These are phyloP conservation scores for Phalaenopsis hybrid DNA, from an alignment of 116 monocot genomes.

Conservation along the genomic window DNA sequence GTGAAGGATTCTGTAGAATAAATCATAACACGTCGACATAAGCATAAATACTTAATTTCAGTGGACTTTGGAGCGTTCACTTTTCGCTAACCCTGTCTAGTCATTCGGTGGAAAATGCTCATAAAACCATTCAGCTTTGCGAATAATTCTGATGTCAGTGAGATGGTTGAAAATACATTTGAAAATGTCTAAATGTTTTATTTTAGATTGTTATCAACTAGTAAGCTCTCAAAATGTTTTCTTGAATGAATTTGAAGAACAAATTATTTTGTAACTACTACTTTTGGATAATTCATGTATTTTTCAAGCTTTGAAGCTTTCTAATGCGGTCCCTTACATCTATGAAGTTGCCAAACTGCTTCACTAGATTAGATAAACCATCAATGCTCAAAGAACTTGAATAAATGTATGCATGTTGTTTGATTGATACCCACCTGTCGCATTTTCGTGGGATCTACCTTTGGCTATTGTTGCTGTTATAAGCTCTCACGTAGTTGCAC, in stretches of 20 bases:
- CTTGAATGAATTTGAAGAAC: neutral
- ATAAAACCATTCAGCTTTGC: neutral
- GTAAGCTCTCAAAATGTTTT: neutral
- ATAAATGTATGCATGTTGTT: neutral
- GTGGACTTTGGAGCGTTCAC: neutral
- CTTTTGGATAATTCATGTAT: neutral
- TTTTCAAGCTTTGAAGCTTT: neutral
- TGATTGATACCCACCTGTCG: neutral
- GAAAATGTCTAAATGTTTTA: neutral
- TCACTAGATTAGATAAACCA: neutral
- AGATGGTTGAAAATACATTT: conserved; percentile 1
- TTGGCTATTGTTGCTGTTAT: neutral
- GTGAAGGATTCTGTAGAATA: neutral
- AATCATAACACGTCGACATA: neutral
- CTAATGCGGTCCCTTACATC: neutral
- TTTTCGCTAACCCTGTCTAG: neutral
- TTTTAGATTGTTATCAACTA: neutral
- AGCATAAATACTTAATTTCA: neutral
- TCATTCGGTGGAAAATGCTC: neutral
- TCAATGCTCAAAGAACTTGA: neutral
- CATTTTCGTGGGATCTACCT: neutral
- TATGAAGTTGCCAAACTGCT: neutral
- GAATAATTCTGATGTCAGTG: neutral
- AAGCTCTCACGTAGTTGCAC: neutral
- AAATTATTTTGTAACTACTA: neutral